phyloP scores from a whole-genome alignment of 2,329 filamentous ascomycete genomes.

The Cladosporium halotolerans region DNA sequence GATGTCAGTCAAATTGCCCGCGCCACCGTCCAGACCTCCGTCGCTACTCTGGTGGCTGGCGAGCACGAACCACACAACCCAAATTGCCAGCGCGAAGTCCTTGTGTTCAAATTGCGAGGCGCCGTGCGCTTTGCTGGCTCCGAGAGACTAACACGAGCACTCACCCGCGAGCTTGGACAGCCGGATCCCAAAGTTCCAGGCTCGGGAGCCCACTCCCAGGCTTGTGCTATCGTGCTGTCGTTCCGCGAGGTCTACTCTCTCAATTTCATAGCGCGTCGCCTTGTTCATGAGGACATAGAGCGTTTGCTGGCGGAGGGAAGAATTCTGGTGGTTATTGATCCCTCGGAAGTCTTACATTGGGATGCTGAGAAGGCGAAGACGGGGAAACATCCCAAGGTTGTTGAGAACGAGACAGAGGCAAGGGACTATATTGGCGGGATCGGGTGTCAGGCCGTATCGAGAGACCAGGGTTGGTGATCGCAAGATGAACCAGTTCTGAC shows the following conservation, averaged over 20 bases:
- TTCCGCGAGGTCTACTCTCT: conserved; percentile 21
- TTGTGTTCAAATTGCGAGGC: conserved; percentile 21
- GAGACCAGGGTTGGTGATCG: conserved; percentile 13
- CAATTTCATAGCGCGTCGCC: conserved; percentile 18
- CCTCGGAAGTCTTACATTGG: conserved; percentile 16
- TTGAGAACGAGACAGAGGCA: conserved; percentile 15
- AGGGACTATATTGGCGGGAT: conserved; percentile 19
- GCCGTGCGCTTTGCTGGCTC: conserved; percentile 20
- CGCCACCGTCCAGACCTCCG: conserved; percentile 17
- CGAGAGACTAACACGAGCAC: conserved; percentile 18
- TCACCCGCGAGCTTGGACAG: conserved; percentile 16
- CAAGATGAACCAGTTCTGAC: too few species aligned
- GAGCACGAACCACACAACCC: conserved; percentile 10
- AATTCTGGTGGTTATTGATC: conserved; percentile 18
- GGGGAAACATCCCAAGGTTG: conserved; percentile 16
- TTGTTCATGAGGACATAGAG: conserved; percentile 18
- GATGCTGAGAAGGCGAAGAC: conserved; percentile 13
- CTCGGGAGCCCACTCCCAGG: conserved; percentile 18
- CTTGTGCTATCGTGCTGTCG: conserved; percentile 21
- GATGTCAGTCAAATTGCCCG: conserved; percentile 20
- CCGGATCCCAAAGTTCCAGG: conserved; percentile 14
- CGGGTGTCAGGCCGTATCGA: conserved; percentile 15
- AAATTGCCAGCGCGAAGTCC: conserved; percentile 11
- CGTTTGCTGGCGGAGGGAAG: conserved; percentile 14
- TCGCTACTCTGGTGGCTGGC: conserved; percentile 14